phyloP scores from a whole-genome alignment of 164 flowering plant genomes.

The Chimonanthus praecox region DNA sequence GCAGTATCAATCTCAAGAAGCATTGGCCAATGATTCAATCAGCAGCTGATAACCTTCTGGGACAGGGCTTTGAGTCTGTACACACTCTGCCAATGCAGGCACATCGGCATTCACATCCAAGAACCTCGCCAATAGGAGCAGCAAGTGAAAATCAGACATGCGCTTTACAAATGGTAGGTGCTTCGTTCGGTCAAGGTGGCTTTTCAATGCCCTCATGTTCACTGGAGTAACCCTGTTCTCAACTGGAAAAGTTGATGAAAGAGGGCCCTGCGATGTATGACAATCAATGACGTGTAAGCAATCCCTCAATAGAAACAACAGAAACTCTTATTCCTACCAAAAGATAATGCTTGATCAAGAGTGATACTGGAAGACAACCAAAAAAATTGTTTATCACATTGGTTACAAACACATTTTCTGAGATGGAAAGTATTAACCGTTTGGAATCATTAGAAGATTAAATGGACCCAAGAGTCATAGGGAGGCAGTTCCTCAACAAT shows the following conservation, averaged over 20 bases:
- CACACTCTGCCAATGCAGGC: constrained; percentile 76
- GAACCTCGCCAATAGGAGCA: constrained; percentile 59
- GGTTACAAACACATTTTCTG: not conserved
- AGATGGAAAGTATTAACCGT: too few species aligned
- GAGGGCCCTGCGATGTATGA: constrained; percentile 64
- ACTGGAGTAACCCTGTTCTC: constrained; percentile 62
- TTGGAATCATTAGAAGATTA: too few species aligned
- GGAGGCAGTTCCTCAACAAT: not conserved
- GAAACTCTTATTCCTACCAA: too few species aligned
- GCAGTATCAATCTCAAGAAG: constrained; percentile 19
- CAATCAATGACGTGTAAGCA: not conserved
- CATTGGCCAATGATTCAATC: constrained; percentile 71
- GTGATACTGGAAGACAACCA: not conserved
- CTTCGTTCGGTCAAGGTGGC: constrained; percentile 62
- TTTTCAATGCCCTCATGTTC: constrained; percentile 58
- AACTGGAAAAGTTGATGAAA: constrained; percentile 67
- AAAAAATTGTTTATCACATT: not conserved
- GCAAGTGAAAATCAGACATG: constrained; percentile 81
- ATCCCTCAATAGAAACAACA: not conserved
- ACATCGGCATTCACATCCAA: constrained; percentile 63
- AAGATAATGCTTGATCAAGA: too few species aligned
- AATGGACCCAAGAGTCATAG: not conserved
- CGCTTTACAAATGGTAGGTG: constrained; percentile 71
- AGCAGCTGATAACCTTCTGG: constrained; percentile 87
- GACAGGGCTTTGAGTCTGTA: constrained; percentile 41